phyloP scores from a whole-genome alignment of 768 basidiomycete genomes.

The Tricholomella constricta region DNA sequence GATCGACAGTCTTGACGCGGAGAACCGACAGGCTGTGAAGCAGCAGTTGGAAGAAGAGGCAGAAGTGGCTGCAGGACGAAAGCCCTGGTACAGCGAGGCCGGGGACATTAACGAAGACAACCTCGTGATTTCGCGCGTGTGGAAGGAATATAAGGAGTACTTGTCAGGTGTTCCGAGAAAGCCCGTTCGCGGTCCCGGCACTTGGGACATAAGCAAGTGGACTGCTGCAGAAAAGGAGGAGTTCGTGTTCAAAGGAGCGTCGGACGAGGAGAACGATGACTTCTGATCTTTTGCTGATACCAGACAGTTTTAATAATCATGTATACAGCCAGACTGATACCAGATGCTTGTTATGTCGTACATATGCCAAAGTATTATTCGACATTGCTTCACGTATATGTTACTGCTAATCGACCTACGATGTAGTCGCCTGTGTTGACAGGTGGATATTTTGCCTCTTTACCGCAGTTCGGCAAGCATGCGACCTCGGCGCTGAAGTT shows the following conservation, averaged over 20 bases:
- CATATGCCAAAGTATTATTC: constrained; percentile 7
- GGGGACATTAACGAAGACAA: constrained; percentile 27
- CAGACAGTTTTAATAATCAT: neutral
- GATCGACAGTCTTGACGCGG: constrained; percentile 23
- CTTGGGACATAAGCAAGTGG: constrained; percentile 42
- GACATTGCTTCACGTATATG: constrained; percentile 43
- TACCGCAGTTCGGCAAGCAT: constrained; percentile 70
- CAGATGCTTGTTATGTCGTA: neutral
- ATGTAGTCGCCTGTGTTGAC: constrained; percentile 79
- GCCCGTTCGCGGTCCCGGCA: constrained; percentile 29
- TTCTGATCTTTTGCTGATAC: neutral
- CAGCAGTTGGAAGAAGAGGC: constrained; percentile 21
- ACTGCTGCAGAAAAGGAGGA: constrained; percentile 26
- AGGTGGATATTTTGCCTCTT: constrained; percentile 62
- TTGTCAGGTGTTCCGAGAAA: constrained; percentile 22
- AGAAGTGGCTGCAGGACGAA: constrained; percentile 19
- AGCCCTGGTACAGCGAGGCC: constrained; percentile 30
- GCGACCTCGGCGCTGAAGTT: constrained; percentile 68
- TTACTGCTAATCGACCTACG: constrained; percentile 64
- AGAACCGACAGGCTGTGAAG: constrained; percentile 21
- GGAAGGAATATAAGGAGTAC: constrained; percentile 42
- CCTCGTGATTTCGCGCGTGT: constrained; percentile 29
- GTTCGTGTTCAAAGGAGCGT: constrained; percentile 27
- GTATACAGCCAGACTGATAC: neutral
- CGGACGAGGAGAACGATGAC: constrained; percentile 8